Base-by-base conservation (phyloP, 192 early-diverging fungal genomes). In the Rhizophagus sp. region DNA sequence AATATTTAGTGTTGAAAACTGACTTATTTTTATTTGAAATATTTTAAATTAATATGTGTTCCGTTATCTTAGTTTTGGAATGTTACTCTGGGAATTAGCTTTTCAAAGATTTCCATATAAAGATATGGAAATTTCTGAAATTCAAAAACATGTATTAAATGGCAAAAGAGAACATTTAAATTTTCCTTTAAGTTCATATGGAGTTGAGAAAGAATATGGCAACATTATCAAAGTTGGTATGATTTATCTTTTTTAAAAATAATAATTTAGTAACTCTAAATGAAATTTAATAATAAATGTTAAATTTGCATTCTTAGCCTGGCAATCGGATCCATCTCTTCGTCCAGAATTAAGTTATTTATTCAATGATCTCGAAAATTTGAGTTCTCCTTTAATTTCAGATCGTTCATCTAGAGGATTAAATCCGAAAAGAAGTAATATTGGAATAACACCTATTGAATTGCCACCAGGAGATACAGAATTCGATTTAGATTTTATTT, bases 41-140 rank as follows among this genome's bases (percentile, higher is more conserved):
- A 22, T n/a, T 22, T 39, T 69, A 33, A 36, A 36, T 41, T 22
- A 41, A 36, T 22, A 22, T 27, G 7, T 39, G 0, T 22, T 12
- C 27, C 6, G 50, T 22, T 9, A 22, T 19, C 19, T 9, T 36
- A 69, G 67, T 41, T 69, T 69, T 69, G 67, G 67, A 36, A 69
- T 69, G 67, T 36, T 69, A 22, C 30, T 69, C 17, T 69, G 67
- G 67, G 67, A 69, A 36, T n/a, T 69, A 22, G 36, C 39, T 69
- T 39, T 17, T 41, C 15, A 69, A 41, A 69, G 41, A 39, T 12
- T 69, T 9, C 67, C 67, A 36, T 69, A 69, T 44, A 8, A 69
- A 36, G 34, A n/a, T 5, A 41, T 17, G 30, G 22, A 69, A 9
- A 4, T 39, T 8, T 8, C 27, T 22, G 22, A 9, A 22, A 24